Evolutionary conservation across 1,284 basidiomycete species (phyloP).

Genomic region (Schizophyllum amplum): DNA sequence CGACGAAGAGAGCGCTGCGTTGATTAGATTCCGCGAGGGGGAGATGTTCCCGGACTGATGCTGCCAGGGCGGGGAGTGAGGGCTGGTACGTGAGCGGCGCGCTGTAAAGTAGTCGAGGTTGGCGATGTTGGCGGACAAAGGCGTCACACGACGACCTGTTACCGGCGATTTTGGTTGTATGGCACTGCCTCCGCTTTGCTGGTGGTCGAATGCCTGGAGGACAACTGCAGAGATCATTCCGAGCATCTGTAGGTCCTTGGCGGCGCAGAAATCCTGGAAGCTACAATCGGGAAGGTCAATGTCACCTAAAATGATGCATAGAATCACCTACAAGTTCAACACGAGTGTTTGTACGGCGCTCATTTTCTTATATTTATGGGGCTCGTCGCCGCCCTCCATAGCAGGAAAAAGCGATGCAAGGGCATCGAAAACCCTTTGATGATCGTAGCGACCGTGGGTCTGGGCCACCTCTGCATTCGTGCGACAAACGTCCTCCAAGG

Average conservation of each 20-base stretch:
- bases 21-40: conserved; percentile 25
- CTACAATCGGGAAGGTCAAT: conserved; percentile 32
- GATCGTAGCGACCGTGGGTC: conserved; percentile 54
- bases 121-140: conserved; percentile 10
- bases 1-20: conserved; percentile 36
- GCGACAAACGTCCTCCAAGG: conserved; percentile 43
- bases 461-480: conserved; percentile 55
- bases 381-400: conserved; percentile 11
- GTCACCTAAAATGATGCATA: background rate
- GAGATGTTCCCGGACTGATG: conserved; percentile 24
- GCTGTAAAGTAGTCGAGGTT: conserved; percentile 45
- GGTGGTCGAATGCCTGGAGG: conserved; percentile 32
- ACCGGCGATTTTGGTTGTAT: background rate
- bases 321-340: conserved; percentile 32
- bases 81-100: conserved; percentile 26
- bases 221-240: conserved; percentile 70
- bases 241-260: conserved; percentile 76
- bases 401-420: conserved; percentile 45
- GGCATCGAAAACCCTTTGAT: conserved; percentile 66
- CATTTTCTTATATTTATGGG: conserved; percentile 9
- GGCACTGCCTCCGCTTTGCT: background rate
- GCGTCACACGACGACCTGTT: background rate
- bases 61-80: conserved; percentile 22
- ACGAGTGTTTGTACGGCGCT: conserved; percentile 29
- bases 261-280: conserved; percentile 52